Evolutionary conservation across 495 filamentous ascomycete genomes (phyloP).

Genomic region (Talaromyces wortmannii): DNA sequence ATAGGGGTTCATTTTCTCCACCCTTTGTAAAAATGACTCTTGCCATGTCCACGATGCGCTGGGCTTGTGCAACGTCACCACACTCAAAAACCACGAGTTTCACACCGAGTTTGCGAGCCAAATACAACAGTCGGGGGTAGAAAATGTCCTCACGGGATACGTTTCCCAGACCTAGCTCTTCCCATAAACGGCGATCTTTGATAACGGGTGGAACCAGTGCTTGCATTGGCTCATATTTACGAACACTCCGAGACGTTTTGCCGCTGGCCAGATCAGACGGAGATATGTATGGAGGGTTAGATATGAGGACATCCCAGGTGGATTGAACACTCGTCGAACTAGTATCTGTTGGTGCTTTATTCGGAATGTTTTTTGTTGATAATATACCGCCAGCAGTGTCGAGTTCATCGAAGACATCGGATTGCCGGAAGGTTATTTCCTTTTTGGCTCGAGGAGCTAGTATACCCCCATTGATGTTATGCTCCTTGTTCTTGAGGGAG

Average conservation of each 20-base stretch:
- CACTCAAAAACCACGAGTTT: constrained; percentile 31
- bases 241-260: constrained; percentile 63
- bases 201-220: constrained; percentile 62
- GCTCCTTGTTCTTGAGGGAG: constrained; percentile 50
- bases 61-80: constrained; percentile 26
- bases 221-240: constrained; percentile 68
- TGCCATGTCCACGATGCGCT: constrained; percentile 15
- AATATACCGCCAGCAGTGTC: constrained; percentile 5
- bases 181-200: background rate
- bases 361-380: constrained; percentile 5
- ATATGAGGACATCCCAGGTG: constrained; percentile 64
- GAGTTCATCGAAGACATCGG: constrained; percentile 45
- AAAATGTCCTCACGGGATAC: constrained; percentile 29
- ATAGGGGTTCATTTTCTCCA: background rate
- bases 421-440: constrained; percentile 43
- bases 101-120: constrained; percentile 13
- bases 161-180: background rate
- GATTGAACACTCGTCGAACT: background rate
- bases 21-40: background rate
- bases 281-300: constrained; percentile 93
- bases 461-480: constrained; percentile 33
- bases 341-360: background rate
- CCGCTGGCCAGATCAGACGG: constrained; percentile 40
- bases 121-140: constrained; percentile 22
- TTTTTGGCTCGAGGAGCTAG: constrained; percentile 18